Evolutionary conservation across 2,329 filamentous ascomycete genomes (phyloP).

Genomic region (Epichloe gansuensis): DNA sequence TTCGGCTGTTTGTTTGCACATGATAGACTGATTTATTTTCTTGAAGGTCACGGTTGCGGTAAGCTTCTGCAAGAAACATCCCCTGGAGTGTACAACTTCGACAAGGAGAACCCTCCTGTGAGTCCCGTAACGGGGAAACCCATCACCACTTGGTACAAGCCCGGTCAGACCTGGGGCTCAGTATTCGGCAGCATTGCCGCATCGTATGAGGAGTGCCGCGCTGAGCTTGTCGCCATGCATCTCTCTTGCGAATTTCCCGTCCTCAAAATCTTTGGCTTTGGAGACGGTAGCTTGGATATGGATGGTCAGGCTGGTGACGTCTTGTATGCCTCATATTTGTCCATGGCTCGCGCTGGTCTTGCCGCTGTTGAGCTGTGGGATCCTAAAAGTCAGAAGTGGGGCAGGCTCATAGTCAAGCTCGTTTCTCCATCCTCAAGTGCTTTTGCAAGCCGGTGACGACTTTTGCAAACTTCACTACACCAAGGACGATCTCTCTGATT

Average conservation of each 20-base stretch:
- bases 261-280: slow-evolving; percentile 84
- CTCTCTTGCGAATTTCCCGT: slow-evolving; percentile 81
- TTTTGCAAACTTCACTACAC: slow-evolving; percentile 74
- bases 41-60: slow-evolving; percentile 69
- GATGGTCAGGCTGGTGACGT: slow-evolving; percentile 71
- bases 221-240: slow-evolving; percentile 88
- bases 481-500: slow-evolving; percentile 62
- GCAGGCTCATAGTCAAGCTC: slow-evolving; percentile 81
- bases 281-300: slow-evolving; percentile 62
- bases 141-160: slow-evolving; percentile 81
- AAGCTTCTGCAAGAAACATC: slow-evolving; percentile 87
- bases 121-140: slow-evolving; percentile 67
- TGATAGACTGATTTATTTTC: slow-evolving; percentile 7
- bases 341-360: slow-evolving; percentile 89
- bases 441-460: slow-evolving; percentile 76
- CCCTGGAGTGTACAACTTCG: slow-evolving; percentile 77
- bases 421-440: slow-evolving; percentile 75
- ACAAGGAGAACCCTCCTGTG: slow-evolving; percentile 65
- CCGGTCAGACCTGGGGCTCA: slow-evolving; percentile 86
- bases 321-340: slow-evolving; percentile 76
- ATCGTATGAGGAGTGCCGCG: slow-evolving; percentile 88
- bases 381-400: slow-evolving; percentile 82
- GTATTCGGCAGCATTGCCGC: slow-evolving; percentile 82
- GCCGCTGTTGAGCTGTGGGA: slow-evolving; percentile 90
- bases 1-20: background rate